Conservation (phyloP, 495 filamentous ascomycete species). For the Cenococcum geophilum region DNA sequence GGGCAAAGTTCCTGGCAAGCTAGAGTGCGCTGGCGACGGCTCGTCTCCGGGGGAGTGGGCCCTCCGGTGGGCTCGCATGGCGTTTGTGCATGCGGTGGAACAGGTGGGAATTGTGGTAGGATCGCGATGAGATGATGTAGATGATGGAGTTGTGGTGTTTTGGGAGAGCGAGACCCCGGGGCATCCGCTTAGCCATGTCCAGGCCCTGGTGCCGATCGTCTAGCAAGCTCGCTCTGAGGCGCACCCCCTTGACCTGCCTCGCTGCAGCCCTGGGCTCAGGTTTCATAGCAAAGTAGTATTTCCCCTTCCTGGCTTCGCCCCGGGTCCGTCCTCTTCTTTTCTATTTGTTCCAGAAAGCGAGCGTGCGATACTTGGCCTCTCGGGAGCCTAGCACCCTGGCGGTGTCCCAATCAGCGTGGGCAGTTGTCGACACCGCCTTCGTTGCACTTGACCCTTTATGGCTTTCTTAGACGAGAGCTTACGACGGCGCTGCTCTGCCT, state of each 20-base stretch:
- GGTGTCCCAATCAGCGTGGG: not conserved
- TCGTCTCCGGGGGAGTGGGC: constrained; percentile 23
- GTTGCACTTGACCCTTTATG: not conserved
- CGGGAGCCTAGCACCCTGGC: not conserved
- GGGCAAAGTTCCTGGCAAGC: constrained; percentile 16
- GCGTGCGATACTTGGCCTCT: constrained; percentile 8
- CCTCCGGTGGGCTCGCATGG: constrained; percentile 9
- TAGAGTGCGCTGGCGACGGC: constrained; percentile 6
- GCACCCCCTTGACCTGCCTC: not conserved
- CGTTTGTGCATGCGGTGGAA: not conserved
- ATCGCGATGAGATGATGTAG: not conserved
- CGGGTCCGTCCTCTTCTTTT: not conserved
- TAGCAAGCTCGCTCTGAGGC: not conserved
- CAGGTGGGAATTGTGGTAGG: not conserved
- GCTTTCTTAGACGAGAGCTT: constrained; percentile 2
- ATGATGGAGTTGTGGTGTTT: constrained; percentile 3
- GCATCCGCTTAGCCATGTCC: not conserved
- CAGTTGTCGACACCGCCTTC: not conserved
- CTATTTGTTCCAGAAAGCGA: constrained; percentile 10
- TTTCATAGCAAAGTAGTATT: constrained; percentile 29
- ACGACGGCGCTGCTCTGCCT: not conserved
- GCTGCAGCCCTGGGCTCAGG: constrained; percentile 15
- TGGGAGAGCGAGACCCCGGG: not conserved
- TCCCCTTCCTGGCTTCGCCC: not conserved
- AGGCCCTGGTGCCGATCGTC: constrained; percentile 1